Conservation (phyloP, 345 rosid genomes). For the Cardamine chenopodiifolia region DNA sequence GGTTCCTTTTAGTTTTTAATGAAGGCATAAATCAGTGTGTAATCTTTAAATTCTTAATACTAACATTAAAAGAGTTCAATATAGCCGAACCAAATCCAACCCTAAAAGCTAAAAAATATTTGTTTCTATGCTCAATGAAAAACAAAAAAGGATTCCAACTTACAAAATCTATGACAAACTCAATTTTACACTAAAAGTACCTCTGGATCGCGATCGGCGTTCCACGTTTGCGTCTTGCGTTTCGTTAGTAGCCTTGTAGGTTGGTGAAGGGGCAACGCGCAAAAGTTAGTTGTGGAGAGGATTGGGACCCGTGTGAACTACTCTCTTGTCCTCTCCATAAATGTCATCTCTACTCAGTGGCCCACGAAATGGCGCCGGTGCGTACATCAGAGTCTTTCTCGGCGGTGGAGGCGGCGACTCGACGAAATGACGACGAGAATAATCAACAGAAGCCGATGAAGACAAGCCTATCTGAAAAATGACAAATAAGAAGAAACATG, state of each 20-base stretch:
- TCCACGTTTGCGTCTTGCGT: slow-evolving; percentile 32
- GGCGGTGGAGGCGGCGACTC: slow-evolving; percentile 42
- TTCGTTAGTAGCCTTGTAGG: slow-evolving; percentile 18
- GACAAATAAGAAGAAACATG: slow-evolving; percentile 21
- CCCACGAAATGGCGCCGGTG: slow-evolving; percentile 36
- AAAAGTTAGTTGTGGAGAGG: slow-evolving; percentile 83
- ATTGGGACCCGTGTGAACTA: slow-evolving; percentile 90
- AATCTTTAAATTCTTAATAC: slow-evolving; percentile 33
- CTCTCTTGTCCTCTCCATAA: slow-evolving; percentile 78
- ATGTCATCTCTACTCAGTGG: slow-evolving; percentile 28
- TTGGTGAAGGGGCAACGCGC: slow-evolving; percentile 30
- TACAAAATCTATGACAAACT: slow-evolving; percentile 31
- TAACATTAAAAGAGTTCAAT: slow-evolving; percentile 25
- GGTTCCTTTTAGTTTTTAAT: background rate
- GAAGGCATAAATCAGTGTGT: background rate
- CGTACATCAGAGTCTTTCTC: slow-evolving; percentile 48
- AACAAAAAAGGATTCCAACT: slow-evolving; percentile 4
- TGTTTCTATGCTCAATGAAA: slow-evolving; percentile 34
- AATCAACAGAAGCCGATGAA: slow-evolving; percentile 23
- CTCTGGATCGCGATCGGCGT: slow-evolving; percentile 19
- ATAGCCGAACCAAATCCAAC: slow-evolving; percentile 18
- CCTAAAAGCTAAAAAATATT: slow-evolving; percentile 23
- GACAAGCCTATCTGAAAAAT: slow-evolving; percentile 21
- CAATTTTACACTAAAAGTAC: slow-evolving; percentile 26
- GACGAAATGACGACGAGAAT: slow-evolving; percentile 23